phyloP scores from a whole-genome alignment of 805 yeast species.

The Metschnikowia lachancei region DNA sequence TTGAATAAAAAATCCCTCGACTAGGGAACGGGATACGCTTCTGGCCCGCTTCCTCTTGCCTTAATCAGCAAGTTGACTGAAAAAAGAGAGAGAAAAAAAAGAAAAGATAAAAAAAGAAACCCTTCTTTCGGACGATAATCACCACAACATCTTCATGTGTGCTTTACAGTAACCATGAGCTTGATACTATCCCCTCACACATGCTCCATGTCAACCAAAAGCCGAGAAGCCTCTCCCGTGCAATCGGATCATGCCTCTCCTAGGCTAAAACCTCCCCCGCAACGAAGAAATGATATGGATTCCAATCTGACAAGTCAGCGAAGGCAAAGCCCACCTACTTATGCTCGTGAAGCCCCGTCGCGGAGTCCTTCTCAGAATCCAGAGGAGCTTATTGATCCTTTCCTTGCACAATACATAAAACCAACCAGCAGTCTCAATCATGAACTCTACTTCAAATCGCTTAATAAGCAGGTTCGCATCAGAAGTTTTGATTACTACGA shows the following conservation, averaged over 20 bases:
- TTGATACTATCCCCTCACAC: slow-evolving; percentile 14
- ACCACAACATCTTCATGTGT: slow-evolving; percentile 1
- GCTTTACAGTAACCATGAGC: slow-evolving; percentile 9
- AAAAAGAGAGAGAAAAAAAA: neutral
- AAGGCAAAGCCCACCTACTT: neutral
- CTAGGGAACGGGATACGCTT: neutral
- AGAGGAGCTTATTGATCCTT: slow-evolving; percentile 16
- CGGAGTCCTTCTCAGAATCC: neutral
- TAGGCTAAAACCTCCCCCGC: slow-evolving; percentile 5
- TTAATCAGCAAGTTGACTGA: neutral
- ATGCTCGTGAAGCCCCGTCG: neutral
- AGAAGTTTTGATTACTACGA: slow-evolving; percentile 18
- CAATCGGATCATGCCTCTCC: slow-evolving; percentile 7
- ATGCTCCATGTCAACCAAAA: slow-evolving; percentile 13
- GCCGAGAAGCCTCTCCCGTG: slow-evolving; percentile 6
- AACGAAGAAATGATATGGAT: slow-evolving; percentile 2
- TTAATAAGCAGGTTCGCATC: slow-evolving; percentile 13
- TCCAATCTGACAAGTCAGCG: neutral
- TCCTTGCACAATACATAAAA: slow-evolving; percentile 19
- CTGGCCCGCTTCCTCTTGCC: neutral
- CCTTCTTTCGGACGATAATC: neutral
- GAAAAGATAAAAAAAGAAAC: neutral
- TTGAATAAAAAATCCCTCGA: too few relatives aligned
- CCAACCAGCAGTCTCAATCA: slow-evolving; percentile 13
- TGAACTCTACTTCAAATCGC: slow-evolving; percentile 13